These are phyloP conservation scores for Lentinula sp. DNA, from an alignment of 768 basidiomycete genomes.

Conservation along the genomic window DNA sequence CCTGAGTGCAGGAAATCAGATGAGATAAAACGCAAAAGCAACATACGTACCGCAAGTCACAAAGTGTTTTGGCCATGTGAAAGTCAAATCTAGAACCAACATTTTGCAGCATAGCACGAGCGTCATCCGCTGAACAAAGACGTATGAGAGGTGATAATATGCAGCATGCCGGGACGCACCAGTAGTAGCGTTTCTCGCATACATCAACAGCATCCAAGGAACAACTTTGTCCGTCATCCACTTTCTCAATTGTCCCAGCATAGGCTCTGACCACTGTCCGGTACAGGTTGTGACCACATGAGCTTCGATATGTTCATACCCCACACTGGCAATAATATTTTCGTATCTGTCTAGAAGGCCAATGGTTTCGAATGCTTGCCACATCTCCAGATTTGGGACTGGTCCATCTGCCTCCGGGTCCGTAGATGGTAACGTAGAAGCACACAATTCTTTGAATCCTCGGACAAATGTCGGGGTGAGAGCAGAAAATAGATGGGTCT, in stretches of 20 bases:
- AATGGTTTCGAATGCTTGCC: constrained; percentile 61
- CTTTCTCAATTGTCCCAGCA: constrained; percentile 52
- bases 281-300: constrained; percentile 63
- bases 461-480: constrained; percentile 63
- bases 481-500: constrained; percentile 66
- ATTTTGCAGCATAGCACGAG: constrained; percentile 64
- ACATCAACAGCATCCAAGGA: constrained; percentile 81
- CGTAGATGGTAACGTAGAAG: constrained; percentile 44
- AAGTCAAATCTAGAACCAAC: constrained; percentile 86
- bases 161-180: constrained; percentile 26
- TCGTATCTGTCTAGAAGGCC: constrained; percentile 82
- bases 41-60: constrained; percentile 66
- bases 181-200: constrained; percentile 58
- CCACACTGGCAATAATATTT: constrained; percentile 74
- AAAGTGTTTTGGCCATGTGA: constrained; percentile 87
- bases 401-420: constrained; percentile 16
- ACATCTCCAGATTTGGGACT: constrained; percentile 26
- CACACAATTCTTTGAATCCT: constrained; percentile 64
- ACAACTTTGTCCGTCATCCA: constrained; percentile 83
- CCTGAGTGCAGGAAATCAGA: constrained; percentile 21
- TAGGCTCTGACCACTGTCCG: constrained; percentile 62
- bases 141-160: neutral
- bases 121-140: constrained; percentile 54
- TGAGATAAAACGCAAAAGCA: constrained; percentile 1
- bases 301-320: constrained; percentile 79